Evolutionary conservation across 2,329 filamentous ascomycete genomes (phyloP).

Genomic region (Sporothrix luriei): DNA sequence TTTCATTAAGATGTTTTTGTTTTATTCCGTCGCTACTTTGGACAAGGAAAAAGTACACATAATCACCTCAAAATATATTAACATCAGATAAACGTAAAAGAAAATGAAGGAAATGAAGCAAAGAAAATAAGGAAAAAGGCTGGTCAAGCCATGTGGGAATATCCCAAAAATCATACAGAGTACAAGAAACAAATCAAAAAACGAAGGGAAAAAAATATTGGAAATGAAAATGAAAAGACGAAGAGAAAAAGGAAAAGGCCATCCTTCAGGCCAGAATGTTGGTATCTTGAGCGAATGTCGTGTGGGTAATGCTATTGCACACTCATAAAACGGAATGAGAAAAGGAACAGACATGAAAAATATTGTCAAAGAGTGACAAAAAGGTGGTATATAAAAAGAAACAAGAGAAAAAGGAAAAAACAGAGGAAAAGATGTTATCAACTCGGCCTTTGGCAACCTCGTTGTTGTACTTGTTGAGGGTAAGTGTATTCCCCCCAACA

Average conservation of each 20-base stretch:
- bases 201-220: neutral
- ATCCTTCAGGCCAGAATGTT: neutral
- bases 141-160: neutral
- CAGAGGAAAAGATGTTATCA: neutral
- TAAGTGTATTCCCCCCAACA: too few species aligned
- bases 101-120: too few species aligned
- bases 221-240: neutral
- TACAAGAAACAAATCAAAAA: neutral
- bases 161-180: too few species aligned
- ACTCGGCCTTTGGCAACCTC: neutral
- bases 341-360: constrained; percentile 11
- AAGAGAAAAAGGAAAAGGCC: neutral
- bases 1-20: too few species aligned
- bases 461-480: neutral
- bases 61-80: too few species aligned
- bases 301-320: neutral
- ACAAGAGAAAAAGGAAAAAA: neutral
- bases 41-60: too few species aligned
- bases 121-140: neutral
- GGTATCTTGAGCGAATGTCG: constrained; percentile 8
- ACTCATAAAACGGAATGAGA: neutral
- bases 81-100: too few species aligned
- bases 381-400: neutral
- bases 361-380: neutral
- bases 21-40: too few species aligned